A percentile compares a stretch with the other conserved stretches of the same genome.
Conservation (phyloP, 208 protist species). For the Wallacemonas sp. region DNA sequence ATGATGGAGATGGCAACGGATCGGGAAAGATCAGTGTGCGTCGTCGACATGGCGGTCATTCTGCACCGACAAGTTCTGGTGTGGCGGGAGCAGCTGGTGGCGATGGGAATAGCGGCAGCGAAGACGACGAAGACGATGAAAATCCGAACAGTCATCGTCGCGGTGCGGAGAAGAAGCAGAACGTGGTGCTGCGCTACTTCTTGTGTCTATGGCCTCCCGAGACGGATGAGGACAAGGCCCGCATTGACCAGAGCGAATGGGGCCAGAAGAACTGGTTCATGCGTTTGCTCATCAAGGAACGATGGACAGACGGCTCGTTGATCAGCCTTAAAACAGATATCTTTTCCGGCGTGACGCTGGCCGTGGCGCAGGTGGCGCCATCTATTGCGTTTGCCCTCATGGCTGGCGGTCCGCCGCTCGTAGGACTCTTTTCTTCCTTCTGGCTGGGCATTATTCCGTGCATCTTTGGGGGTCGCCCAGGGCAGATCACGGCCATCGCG, state of each 20-base stretch:
- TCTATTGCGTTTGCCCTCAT: constrained; percentile 55
- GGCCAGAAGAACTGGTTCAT: constrained; percentile 25
- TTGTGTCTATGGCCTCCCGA: constrained; percentile 32
- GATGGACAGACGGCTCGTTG: constrained; percentile 48
- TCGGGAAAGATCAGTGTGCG: background rate
- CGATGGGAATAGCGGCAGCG: background rate
- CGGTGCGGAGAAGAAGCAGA: background rate
- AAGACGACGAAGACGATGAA: background rate
- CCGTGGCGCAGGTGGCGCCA: constrained; percentile 49
- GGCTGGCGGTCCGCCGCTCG: constrained; percentile 40
- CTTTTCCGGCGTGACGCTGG: constrained; percentile 49
- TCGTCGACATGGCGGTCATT: background rate
- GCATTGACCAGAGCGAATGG: background rate
- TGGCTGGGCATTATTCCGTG: constrained; percentile 50
- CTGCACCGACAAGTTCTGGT: background rate
- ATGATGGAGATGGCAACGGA: constrained; percentile 8
- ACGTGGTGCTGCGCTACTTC: constrained; percentile 31
- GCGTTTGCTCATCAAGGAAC: constrained; percentile 37
- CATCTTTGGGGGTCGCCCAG: constrained; percentile 47
- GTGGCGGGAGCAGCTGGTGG: background rate
- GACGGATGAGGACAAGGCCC: constrained; percentile 15
- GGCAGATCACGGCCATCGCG: constrained; percentile 55
- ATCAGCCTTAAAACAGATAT: constrained; percentile 47
- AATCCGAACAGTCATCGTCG: background rate
- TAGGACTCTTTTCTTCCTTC: constrained; percentile 58